Base-by-base conservation (phyloP, 495 filamentous ascomycete genomes). In the Talaromyces borbonicus region DNA sequence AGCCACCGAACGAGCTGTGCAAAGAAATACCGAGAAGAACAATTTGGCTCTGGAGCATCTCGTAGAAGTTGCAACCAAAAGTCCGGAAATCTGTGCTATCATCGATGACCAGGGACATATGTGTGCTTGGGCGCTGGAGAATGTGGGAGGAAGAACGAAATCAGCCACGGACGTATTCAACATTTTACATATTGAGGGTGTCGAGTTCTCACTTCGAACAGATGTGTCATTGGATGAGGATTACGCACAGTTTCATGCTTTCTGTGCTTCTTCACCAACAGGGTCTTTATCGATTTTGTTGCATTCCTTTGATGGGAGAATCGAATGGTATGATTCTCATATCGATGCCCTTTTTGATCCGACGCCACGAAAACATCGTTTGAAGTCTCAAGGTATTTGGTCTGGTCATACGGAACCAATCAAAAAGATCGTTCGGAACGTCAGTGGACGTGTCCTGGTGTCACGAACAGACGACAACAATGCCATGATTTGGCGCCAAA, bases 111-210 rank as follows among this genome's bases (percentile, higher is more conserved):
- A 74, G 29, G 92, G 92, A 4, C 78, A 82, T 52, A 88, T 97
- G 87, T 87, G 85, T 37, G 92, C 90, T 0, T 95, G 90, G 90
- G 93, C 87, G 1, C 58, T 99, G 45, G 90, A 97, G 60, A 87
- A 90, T 56, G 74, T 96, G 19, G 87, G 88, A 14, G 81, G 77
- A 54, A 92, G 87, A 52, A 64, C 68, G 24, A 77, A 72, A 50
- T 77, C 81, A 50, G 73, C 75, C 2, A 72, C 79, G 30, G 80
- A 83, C 57, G 77, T 90, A 22, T 95, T 94, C 68, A 94, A 94
- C 53, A 79, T 97, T 54, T 80, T 87, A 5, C 85, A 95, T 59
- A 79, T 87, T 18, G 80, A 86, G 50, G 74, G 82, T 5, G 58
- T 85, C 44, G 70, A 79, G 40, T 69, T 93, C 27, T 75, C 78